Conservation (phyloP, 2,329 filamentous ascomycete species). For the Trichoderma afroharzianum region DNA sequence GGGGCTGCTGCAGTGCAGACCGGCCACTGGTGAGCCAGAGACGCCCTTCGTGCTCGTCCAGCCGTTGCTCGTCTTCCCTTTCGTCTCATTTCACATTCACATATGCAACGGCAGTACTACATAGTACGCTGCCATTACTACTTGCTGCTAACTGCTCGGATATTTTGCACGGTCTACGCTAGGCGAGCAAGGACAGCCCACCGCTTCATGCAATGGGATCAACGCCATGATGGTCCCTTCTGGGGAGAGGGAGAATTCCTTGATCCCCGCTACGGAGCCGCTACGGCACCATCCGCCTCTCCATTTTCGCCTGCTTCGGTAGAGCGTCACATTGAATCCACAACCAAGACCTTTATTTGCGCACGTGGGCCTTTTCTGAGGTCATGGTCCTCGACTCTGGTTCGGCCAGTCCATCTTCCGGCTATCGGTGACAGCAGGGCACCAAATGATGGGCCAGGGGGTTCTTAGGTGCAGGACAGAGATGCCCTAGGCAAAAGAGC, state of each 20-base stretch:
- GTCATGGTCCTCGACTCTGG: neutral
- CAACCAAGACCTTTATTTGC: neutral
- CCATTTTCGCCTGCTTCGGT: neutral
- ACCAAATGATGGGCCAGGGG: neutral
- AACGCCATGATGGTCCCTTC: neutral
- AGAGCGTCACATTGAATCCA: neutral
- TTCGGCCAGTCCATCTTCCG: neutral
- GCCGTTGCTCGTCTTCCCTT: neutral
- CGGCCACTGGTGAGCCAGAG: neutral
- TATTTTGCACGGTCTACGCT: neutral
- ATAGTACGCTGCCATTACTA: neutral
- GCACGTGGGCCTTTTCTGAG: neutral
- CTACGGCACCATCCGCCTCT: constrained; percentile 14
- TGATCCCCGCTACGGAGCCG: neutral
- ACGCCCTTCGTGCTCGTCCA: neutral
- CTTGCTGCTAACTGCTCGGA: neutral
- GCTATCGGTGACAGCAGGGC: neutral
- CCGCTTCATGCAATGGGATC: neutral
- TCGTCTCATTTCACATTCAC: neutral
- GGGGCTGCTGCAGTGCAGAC: neutral
- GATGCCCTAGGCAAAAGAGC: no score
- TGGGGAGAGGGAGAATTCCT: neutral
- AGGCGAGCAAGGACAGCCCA: neutral
- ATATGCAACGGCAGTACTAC: neutral
- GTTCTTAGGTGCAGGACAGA: neutral